phyloP scores from a whole-genome alignment of 805 yeast species.

The Candida pseudoglaebosa region DNA sequence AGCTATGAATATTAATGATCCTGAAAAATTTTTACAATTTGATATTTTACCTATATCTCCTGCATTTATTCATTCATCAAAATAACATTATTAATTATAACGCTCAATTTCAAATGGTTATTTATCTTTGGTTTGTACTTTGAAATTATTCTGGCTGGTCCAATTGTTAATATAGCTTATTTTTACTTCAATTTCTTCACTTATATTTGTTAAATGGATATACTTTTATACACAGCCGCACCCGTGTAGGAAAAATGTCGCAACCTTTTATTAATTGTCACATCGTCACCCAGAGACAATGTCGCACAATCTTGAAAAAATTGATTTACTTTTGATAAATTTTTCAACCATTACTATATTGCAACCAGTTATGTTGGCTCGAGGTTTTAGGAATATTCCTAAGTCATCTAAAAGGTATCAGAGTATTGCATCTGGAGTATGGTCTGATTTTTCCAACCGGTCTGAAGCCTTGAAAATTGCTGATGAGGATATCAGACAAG shows the following conservation, averaged over 20 bases:
- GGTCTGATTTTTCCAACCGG: conserved; percentile 32
- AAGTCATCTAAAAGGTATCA: background rate
- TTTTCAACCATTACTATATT: no score
- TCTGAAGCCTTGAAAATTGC: conserved; percentile 23
- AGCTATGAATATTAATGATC: conserved; percentile 21
- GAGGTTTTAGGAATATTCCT: background rate
- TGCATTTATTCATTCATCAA: conserved; percentile 8
- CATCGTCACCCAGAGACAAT: no score
- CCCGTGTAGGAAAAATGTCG: background rate
- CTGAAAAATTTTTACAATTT: conserved; percentile 21
- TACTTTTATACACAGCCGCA: background rate
- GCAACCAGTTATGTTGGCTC: conserved; percentile 1
- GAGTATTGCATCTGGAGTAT: conserved; percentile 14
- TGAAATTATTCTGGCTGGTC: conserved; percentile 2
- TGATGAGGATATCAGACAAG: conserved; percentile 16
- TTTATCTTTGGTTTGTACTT: no score
- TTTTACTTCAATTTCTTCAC: no score
- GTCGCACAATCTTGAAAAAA: background rate
- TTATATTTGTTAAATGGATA: no score
- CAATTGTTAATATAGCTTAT: background rate
- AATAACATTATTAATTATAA: background rate
- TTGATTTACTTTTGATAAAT: background rate
- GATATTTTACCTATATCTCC: conserved; percentile 28
- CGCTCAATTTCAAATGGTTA: background rate
- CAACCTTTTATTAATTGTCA: no score